Conservation (phyloP, 495 filamentous ascomycete genomes). For the Lasiosphaeria ovina region DNA sequence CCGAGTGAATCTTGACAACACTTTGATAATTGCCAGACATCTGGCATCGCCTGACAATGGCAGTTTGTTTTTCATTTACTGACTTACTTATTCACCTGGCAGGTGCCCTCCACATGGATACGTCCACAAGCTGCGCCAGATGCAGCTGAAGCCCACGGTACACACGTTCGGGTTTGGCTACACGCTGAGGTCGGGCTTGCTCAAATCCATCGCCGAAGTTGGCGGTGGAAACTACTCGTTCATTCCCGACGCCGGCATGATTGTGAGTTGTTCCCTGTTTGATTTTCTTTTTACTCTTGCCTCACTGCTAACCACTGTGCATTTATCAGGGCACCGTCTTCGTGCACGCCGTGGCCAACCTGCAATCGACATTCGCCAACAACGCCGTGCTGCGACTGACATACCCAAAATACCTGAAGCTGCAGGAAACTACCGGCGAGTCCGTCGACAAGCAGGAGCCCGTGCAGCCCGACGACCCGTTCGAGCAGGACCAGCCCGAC, state of each 20-base stretch:
- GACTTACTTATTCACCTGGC: not conserved
- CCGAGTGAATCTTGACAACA: not conserved
- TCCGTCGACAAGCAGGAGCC: conserved; percentile 28
- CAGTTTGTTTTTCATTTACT: not conserved
- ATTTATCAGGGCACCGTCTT: conserved; percentile 41
- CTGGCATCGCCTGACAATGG: not conserved
- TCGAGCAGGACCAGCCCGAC: not conserved
- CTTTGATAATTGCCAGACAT: too few species aligned
- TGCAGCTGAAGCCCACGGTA: conserved; percentile 38
- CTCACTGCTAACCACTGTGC: not conserved
- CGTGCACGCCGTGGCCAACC: conserved; percentile 47
- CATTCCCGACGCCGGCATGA: conserved; percentile 50
- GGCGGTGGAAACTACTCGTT: conserved; percentile 46
- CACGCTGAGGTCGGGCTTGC: conserved; percentile 37
- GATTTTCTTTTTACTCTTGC: not conserved
- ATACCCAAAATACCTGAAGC: conserved; percentile 28
- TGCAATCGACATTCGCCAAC: conserved; percentile 45
- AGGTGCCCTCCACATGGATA: conserved; percentile 36
- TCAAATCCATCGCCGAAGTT: conserved; percentile 47
- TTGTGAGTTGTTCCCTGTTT: conserved; percentile 27
- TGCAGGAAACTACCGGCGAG: conserved; percentile 36
- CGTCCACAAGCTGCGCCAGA: conserved; percentile 35
- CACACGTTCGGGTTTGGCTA: conserved; percentile 52
- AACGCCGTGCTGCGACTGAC: conserved; percentile 34
- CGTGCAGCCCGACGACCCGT: conserved; percentile 6